phyloP scores from a whole-genome alignment of 768 basidiomycete species.

The Trametes cinnabarina region DNA sequence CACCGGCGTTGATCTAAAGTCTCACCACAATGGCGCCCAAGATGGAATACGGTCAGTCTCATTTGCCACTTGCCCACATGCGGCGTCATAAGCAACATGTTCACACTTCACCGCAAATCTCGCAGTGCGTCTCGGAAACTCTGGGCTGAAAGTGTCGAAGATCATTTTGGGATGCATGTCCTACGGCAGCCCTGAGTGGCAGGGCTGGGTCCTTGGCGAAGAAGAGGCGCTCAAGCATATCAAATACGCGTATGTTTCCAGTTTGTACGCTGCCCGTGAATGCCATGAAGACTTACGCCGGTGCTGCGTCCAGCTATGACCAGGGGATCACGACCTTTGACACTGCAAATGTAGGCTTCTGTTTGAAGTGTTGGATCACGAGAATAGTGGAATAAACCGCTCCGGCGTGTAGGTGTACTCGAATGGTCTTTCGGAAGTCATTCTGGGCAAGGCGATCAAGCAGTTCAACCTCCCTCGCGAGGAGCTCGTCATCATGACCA shows the following conservation, averaged over 20 bases:
- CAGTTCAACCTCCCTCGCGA: slow-evolving; percentile 44
- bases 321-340: slow-evolving; percentile 39
- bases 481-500: slow-evolving; percentile 52
- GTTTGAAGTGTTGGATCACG: too few species aligned
- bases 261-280: too few species aligned
- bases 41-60: slow-evolving; percentile 7
- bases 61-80: not conserved
- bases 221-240: slow-evolving; percentile 38
- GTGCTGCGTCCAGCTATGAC: slow-evolving; percentile 28
- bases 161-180: slow-evolving; percentile 36
- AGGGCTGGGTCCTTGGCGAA: slow-evolving; percentile 38
- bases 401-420: slow-evolving; percentile 31
- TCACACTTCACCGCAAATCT: not conserved
- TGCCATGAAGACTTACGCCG: too few species aligned
- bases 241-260: slow-evolving; percentile 31
- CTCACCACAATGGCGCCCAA: not conserved
- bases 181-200: slow-evolving; percentile 33
- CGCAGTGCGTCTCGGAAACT: slow-evolving; percentile 29
- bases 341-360: slow-evolving; percentile 28
- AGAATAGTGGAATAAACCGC: too few species aligned
- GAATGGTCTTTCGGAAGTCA: slow-evolving; percentile 41
- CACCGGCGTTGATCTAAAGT: too few species aligned
- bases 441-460: slow-evolving; percentile 49
- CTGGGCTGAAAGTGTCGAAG: slow-evolving; percentile 30
- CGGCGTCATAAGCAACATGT: not conserved